phyloP scores from a whole-genome alignment of 164 flowering plant species.

The Litsea cubeba region DNA sequence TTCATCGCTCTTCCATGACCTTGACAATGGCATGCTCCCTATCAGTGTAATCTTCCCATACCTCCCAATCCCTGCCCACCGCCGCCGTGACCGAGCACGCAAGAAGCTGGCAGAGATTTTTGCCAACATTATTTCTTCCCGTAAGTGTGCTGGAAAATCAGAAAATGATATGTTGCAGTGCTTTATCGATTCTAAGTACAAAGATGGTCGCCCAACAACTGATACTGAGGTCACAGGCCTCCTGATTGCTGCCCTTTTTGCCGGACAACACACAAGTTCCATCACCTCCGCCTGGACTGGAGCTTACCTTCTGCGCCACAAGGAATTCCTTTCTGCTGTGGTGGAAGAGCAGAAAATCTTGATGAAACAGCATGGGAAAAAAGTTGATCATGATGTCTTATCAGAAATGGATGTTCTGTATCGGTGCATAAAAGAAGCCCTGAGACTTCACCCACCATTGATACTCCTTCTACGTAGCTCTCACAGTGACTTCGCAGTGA shows the following conservation, averaged over 20 bases:
- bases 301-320: conserved; percentile 71
- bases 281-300: conserved; percentile 97
- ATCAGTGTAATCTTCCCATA: conserved; percentile 89
- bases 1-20: conserved; percentile 92
- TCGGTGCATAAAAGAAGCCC: conserved; percentile 86
- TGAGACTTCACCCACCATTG: conserved; percentile 93
- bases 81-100: conserved; percentile 82
- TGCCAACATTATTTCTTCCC: conserved; percentile 61
- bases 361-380: conserved; percentile 61
- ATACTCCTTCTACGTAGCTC: conserved; percentile 82
- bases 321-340: conserved; percentile 53
- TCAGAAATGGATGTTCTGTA: conserved; percentile 87
- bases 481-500: conserved; percentile 77
- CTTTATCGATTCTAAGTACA: conserved; percentile 90
- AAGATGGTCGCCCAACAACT: conserved; percentile 87
- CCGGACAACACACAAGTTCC: conserved; percentile 97
- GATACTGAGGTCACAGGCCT: conserved; percentile 87
- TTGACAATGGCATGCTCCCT: conserved; percentile 96
- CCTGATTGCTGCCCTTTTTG: conserved; percentile 95
- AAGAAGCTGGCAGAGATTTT: conserved; percentile 73
- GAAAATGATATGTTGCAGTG: conserved; percentile 91
- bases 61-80: conserved; percentile 92
- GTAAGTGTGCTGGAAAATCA: conserved; percentile 52
- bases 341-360: conserved; percentile 69
- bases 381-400: conserved; percentile 76